Conservation (phyloP, 306 rosid genomes). For the Trifolium subterraneum region DNA sequence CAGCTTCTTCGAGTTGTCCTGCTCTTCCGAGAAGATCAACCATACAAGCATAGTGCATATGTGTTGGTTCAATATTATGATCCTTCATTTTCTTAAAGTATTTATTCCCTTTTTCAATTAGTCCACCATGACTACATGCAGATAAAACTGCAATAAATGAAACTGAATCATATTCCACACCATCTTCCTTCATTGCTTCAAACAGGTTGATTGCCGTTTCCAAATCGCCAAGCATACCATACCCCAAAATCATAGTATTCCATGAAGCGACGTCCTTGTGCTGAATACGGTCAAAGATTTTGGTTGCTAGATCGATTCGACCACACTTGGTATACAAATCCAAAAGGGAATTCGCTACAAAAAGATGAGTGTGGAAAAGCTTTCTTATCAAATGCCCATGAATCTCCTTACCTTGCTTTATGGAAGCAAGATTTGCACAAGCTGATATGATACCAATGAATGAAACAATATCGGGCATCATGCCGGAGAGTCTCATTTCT, state of each 20-base stretch:
- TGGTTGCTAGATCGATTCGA: constrained; percentile 69
- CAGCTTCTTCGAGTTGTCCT: constrained; percentile 78
- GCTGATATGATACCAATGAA: constrained; percentile 83
- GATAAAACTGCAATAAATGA: constrained; percentile 86
- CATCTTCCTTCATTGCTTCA: constrained; percentile 71
- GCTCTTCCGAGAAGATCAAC: constrained; percentile 92
- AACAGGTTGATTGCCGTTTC: constrained; percentile 69
- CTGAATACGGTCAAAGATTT: constrained; percentile 66
- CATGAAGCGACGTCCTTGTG: constrained; percentile 81
- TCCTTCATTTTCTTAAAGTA: constrained; percentile 65
- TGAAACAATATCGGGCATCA: constrained; percentile 70
- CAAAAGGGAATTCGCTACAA: constrained; percentile 72
- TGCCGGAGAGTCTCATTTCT: constrained; percentile 67
- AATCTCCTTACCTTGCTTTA: constrained; percentile 82
- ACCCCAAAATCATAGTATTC: constrained; percentile 96
- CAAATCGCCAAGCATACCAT: constrained; percentile 83
- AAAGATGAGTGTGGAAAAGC: constrained; percentile 62
- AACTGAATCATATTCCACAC: constrained; percentile 70
- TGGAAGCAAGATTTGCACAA: constrained; percentile 73
- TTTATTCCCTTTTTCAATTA: constrained; percentile 68
- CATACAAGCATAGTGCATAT: constrained; percentile 86
- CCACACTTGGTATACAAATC: constrained; percentile 90
- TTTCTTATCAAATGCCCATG: constrained; percentile 69
- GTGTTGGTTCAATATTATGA: constrained; percentile 64
- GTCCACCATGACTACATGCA: constrained; percentile 92